phyloP scores from a whole-genome alignment of 768 basidiomycete species.

The Steccherinum ochraceum region DNA sequence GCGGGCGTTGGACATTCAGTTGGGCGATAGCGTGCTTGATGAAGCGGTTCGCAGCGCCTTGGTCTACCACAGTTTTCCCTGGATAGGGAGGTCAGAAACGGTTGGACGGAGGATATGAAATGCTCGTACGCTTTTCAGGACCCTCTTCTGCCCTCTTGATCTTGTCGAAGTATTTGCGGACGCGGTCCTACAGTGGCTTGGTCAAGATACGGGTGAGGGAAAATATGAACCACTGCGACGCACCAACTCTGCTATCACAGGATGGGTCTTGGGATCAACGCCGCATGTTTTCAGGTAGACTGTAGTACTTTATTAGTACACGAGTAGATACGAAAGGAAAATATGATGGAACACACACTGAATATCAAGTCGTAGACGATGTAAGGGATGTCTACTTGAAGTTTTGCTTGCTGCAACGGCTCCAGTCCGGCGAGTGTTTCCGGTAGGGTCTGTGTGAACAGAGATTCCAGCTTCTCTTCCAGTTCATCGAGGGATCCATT shows the following conservation, averaged over 20 bases:
- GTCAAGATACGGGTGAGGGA: too few relatives aligned
- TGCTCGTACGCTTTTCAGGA: constrained; percentile 45
- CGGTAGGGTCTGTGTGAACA: constrained; percentile 61
- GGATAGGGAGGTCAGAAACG: constrained; percentile 1
- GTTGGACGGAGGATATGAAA: neutral
- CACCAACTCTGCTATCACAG: constrained; percentile 69
- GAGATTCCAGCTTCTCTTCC: constrained; percentile 57
- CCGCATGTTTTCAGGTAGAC: constrained; percentile 80
- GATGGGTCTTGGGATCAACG: constrained; percentile 73
- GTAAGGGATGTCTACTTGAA: constrained; percentile 77
- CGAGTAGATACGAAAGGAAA: neutral
- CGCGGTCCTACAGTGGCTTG: constrained; percentile 63
- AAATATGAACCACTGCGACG: too few relatives aligned
- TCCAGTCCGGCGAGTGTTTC: constrained; percentile 61
- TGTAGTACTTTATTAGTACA: constrained; percentile 20
- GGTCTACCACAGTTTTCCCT: constrained; percentile 57
- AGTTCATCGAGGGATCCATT: constrained; percentile 60
- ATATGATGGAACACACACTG: constrained; percentile 39
- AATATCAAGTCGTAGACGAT: constrained; percentile 82
- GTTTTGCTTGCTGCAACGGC: constrained; percentile 73
- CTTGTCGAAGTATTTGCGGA: constrained; percentile 79
- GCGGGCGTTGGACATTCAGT: constrained; percentile 29
- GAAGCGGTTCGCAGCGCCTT: constrained; percentile 72
- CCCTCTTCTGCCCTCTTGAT: constrained; percentile 65
- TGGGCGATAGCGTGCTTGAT: constrained; percentile 79